Evolutionary conservation across 805 yeast genomes (phyloP).

Genomic region (Ogataea neopini): DNA sequence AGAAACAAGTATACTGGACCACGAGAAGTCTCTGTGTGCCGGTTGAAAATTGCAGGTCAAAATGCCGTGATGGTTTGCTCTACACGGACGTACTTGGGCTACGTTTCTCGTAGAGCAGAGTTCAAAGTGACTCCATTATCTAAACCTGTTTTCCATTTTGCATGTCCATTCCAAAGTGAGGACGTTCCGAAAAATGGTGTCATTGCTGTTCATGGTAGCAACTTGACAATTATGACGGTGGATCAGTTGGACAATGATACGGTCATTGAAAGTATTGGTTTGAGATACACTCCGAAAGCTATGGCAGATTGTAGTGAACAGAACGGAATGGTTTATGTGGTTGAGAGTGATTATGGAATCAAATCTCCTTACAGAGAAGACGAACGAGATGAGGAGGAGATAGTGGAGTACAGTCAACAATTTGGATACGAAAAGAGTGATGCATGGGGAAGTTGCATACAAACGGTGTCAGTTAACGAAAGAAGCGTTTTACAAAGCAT

Average conservation of each 20-base stretch:
- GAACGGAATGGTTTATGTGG: slow-evolving; percentile 38
- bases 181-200: slow-evolving; percentile 61
- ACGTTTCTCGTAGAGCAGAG: slow-evolving; percentile 26
- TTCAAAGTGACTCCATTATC: slow-evolving; percentile 50
- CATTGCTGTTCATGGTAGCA: slow-evolving; percentile 57
- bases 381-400: slow-evolving; percentile 9
- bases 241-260: slow-evolving; percentile 41
- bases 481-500: slow-evolving; percentile 42
- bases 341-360: slow-evolving; percentile 46
- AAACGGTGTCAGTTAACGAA: slow-evolving; percentile 42
- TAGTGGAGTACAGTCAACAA: slow-evolving; percentile 40
- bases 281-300: slow-evolving; percentile 54
- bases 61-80: slow-evolving; percentile 51
- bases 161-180: slow-evolving; percentile 59
- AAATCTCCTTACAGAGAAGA: slow-evolving; percentile 32
- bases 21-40: slow-evolving; percentile 53
- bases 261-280: slow-evolving; percentile 39
- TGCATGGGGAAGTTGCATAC: slow-evolving; percentile 56
- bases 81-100: slow-evolving; percentile 57
- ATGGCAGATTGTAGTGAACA: slow-evolving; percentile 34
- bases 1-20: slow-evolving; percentile 75
- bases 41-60: slow-evolving; percentile 33
- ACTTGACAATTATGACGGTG: slow-evolving; percentile 55
- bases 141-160: slow-evolving; percentile 44
- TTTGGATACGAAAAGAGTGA: slow-evolving; percentile 41